These are phyloP conservation scores for Monosporascus sp. DNA, from an alignment of 2,329 filamentous ascomycete species.

Conservation along the genomic window DNA sequence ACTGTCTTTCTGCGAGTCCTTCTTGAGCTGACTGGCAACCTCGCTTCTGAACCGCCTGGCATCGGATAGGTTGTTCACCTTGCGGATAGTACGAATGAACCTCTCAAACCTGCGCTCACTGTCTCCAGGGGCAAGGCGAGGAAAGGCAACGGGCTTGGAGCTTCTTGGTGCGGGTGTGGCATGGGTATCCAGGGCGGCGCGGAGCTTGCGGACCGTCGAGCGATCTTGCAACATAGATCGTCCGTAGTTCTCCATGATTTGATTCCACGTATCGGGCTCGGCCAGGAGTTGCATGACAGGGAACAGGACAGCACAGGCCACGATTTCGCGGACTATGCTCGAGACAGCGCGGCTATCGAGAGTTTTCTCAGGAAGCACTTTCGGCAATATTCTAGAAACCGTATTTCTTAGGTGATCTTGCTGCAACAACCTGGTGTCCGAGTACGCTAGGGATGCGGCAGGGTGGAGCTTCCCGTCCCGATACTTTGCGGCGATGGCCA, in stretches of 20 bases:
- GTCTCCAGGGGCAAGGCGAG: conserved; percentile 73
- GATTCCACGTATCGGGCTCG: conserved; percentile 97
- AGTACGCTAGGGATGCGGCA: conserved; percentile 75
- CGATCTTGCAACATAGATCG: conserved; percentile 87
- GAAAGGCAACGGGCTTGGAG: conserved; percentile 63
- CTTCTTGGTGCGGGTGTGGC: conserved; percentile 71
- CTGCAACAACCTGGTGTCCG: conserved; percentile 78
- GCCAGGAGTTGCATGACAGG: conserved; percentile 75
- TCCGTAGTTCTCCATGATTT: conserved; percentile 85
- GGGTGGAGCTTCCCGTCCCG: conserved; percentile 82
- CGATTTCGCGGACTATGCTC: conserved; percentile 78
- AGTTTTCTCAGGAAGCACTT: conserved; percentile 67
- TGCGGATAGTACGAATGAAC: conserved; percentile 83
- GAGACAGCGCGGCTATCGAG: conserved; percentile 76
- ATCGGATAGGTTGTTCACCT: conserved; percentile 87
- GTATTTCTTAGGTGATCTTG: conserved; percentile 82
- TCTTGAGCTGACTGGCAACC: conserved; percentile 84
- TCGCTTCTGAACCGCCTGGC: conserved; percentile 89
- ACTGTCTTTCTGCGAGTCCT: conserved; percentile 70
- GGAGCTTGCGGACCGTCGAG: conserved; percentile 86
- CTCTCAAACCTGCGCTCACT: conserved; percentile 91
- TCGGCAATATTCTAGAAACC: conserved; percentile 66
- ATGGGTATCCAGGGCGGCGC: conserved; percentile 90
- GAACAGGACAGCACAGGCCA: conserved; percentile 85
- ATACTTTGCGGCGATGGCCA: conserved; percentile 94